Conservation (phyloP, 1,139 yeast genomes). For the Arxiozyma bovina region DNA sequence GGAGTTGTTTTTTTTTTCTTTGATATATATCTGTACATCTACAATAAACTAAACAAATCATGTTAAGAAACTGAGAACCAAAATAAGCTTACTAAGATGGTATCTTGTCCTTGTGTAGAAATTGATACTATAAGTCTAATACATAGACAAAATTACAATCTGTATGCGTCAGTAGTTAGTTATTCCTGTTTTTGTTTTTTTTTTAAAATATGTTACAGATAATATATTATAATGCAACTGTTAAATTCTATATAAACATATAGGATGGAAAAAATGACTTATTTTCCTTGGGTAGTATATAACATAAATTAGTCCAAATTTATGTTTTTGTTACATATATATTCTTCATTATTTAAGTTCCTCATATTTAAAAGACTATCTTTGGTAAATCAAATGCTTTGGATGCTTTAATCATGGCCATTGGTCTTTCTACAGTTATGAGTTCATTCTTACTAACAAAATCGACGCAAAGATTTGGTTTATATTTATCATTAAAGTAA, state of each 20-base stretch:
- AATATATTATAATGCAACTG: background rate
- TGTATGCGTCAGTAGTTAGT: background rate
- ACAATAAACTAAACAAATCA: no score
- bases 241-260: background rate
- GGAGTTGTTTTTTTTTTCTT: no score
- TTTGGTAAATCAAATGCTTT: conserved; percentile 75
- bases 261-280: background rate
- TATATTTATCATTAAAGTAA: conserved; percentile 71
- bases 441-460: conserved; percentile 50
- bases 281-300: background rate
- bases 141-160: background rate
- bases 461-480: conserved; percentile 61
- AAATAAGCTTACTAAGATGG: background rate
- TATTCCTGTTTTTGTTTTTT: background rate
- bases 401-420: conserved; percentile 38
- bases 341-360: background rate
- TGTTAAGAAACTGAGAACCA: background rate
- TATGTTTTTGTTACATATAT: background rate
- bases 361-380: conserved; percentile 41
- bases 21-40: background rate
- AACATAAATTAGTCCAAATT: background rate
- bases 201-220: background rate
- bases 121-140: no score
- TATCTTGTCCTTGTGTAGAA: background rate
- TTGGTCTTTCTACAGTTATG: conserved; percentile 71